phyloP scores from a whole-genome alignment of 148 eudicot genomes.

The Nyssa sinensis region DNA sequence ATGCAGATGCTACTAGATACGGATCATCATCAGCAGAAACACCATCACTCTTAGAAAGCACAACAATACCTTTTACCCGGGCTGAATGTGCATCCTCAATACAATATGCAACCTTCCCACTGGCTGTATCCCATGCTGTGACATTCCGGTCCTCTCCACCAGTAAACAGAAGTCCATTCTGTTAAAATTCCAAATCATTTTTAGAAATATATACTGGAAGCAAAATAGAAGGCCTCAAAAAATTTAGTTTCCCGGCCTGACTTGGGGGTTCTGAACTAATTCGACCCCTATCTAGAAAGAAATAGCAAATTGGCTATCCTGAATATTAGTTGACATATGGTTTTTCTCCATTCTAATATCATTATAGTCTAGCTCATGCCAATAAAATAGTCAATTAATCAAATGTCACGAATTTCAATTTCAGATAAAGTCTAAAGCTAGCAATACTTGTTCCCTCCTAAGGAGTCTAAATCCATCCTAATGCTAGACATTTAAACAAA shows the following conservation, averaged over 20 bases:
- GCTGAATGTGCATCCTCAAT: constrained; percentile 82
- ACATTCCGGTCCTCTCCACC: constrained; percentile 87
- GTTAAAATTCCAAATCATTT: constrained; percentile 15
- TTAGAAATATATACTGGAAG: not conserved
- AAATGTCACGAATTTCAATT: not conserved
- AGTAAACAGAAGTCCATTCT: constrained; percentile 76
- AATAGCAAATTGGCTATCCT: too few relatives aligned
- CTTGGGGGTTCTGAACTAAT: too few relatives aligned
- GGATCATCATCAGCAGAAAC: constrained; percentile 48
- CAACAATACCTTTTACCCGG: constrained; percentile 91
- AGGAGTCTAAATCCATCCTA: not conserved
- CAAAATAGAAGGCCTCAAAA: not conserved
- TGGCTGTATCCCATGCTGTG: constrained; percentile 77
- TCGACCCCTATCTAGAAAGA: too few relatives aligned
- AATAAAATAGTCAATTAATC: not conserved
- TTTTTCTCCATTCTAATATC: not conserved
- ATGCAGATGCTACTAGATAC: constrained; percentile 75
- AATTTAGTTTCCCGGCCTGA: too few relatives aligned
- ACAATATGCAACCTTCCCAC: constrained; percentile 73
- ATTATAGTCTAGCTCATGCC: not conserved
- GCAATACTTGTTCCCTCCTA: not conserved
- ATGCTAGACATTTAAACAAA: not conserved
- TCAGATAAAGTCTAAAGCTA: not conserved
- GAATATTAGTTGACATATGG: too few relatives aligned
- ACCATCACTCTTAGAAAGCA: constrained; percentile 46